Conservation (phyloP, 2,329 filamentous ascomycete genomes). For the Beauveria bassiana region DNA sequence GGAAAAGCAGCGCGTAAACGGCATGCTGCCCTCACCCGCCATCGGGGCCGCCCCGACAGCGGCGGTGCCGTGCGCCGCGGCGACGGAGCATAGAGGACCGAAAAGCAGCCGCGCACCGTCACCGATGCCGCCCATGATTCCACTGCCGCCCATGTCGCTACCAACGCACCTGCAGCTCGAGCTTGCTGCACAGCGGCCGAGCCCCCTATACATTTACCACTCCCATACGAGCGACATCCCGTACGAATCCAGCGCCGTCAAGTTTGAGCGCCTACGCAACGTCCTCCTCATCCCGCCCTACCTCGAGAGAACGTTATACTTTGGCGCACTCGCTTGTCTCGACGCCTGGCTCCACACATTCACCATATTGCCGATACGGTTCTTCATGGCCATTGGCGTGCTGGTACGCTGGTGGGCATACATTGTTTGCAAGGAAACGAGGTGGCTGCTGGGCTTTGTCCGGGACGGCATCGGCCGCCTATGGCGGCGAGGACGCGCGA, state of each 20-base stretch:
- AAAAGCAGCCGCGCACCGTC: conserved; percentile 32
- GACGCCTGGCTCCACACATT: conserved; percentile 97
- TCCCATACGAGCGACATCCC: conserved; percentile 52
- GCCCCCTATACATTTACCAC: conserved; percentile 58
- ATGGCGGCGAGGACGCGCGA: conserved; percentile 53
- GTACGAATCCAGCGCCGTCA: conserved; percentile 87
- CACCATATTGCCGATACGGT: conserved; percentile 86
- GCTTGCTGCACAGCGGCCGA: conserved; percentile 53
- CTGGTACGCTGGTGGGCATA: conserved; percentile 71
- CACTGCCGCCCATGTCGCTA: conserved; percentile 58
- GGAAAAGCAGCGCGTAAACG: not conserved
- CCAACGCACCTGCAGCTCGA: conserved; percentile 59
- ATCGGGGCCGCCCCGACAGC: conserved; percentile 18
- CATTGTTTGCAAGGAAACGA: conserved; percentile 61
- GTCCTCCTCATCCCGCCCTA: conserved; percentile 75
- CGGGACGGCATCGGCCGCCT: conserved; percentile 72
- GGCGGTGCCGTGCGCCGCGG: conserved; percentile 14
- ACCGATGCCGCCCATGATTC: conserved; percentile 47
- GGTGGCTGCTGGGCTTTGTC: conserved; percentile 67
- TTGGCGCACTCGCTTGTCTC: conserved; percentile 83
- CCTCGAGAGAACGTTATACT: conserved; percentile 76
- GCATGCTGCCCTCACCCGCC: conserved; percentile 17
- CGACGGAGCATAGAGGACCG: conserved; percentile 13
- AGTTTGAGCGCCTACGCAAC: conserved; percentile 85
- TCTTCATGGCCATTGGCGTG: conserved; percentile 71